Evolutionary conservation across 2,329 filamentous ascomycete genomes (phyloP).

Genomic region (Cadophora sp.): DNA sequence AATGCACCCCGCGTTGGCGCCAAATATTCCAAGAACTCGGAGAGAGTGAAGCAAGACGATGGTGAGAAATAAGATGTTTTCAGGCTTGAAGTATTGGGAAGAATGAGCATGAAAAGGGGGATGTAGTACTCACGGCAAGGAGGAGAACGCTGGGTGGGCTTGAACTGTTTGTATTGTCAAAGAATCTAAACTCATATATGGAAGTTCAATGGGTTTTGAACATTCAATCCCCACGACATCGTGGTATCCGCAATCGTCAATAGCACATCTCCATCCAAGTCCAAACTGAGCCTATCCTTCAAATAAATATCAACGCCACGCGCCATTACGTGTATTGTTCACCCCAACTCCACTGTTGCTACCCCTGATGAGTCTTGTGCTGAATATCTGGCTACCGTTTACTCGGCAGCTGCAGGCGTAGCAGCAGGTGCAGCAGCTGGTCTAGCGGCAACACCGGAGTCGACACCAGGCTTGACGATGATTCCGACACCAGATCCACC

Average conservation of each 20-base stretch:
- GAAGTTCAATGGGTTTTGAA: background rate
- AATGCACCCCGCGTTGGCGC: constrained; percentile 3
- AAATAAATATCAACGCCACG: constrained; percentile 15
- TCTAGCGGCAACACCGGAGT: constrained; percentile 13
- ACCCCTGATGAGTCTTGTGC: constrained; percentile 2
- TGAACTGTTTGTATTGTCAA: constrained; percentile 16
- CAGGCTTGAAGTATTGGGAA: no score
- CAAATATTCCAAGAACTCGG: background rate
- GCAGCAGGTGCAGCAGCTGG: constrained; percentile 17
- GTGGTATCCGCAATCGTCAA: constrained; percentile 22
- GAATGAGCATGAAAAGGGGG: no score
- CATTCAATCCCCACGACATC: constrained; percentile 5
- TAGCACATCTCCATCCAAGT: constrained; percentile 22
- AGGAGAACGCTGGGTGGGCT: background rate
- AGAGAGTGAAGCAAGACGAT: background rate
- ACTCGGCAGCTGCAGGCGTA: constrained; percentile 9
- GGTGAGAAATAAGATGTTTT: no score
- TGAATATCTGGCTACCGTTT: background rate
- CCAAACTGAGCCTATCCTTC: constrained; percentile 19
- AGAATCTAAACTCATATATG: constrained; percentile 16
- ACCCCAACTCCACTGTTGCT: constrained; percentile 15
- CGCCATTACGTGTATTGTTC: background rate
- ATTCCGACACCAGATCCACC: constrained; percentile 49
- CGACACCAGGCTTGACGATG: constrained; percentile 28
- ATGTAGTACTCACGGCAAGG: no score